Evolutionary conservation across 371 early-diverging fungal genomes (phyloP), one percentile per base, ranked within the genome.

Genomic region (Mucor saturninus): DNA sequence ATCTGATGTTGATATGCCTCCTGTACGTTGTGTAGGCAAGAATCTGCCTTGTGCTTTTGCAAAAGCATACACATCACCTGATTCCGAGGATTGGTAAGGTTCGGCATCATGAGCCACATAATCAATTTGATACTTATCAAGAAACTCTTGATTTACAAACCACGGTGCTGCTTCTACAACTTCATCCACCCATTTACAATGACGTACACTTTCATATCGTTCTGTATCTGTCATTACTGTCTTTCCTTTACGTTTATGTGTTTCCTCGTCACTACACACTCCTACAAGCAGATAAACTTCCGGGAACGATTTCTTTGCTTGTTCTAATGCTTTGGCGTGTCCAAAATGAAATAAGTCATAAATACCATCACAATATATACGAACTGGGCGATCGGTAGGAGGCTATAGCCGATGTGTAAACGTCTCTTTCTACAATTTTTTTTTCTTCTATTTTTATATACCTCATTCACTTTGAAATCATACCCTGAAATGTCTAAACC

Each of bases 81-180:
- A 73, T 48, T 92, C 95, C 5, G 74, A 87, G 28, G 89, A 86
- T 54, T 83, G 81, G 67, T 99, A 99, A 2, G 97, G 97, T 11
- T 95, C 89, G 61, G 95, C 98, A 77, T 99, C 99, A 73, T 99
- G 99, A 15, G 97, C 96, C n/a, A 99, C 98, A 76, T 91, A 97
- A 73, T 98, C 98, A 50, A 99, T 97, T 70, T 86, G 64, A 67
- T 99, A 93, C 68, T 86, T 57, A 68, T 93, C 91, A 8, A 99
- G 65, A 65, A 97, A 99, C 48, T 89, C 97, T 61, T 92, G 90
- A 42, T 86, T 88, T 46, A 97, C 85, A 35, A 90, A 72, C 98
- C 98, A 98, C 9, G 97, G 97, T 14, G 95, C 94, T 67, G 91
- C 83, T 48, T 83, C 83, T 50, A 98, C 76, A 51, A 98, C 95